Evolutionary conservation across 768 basidiomycete genomes (phyloP).

Genomic region (Serendipita sp.): DNA sequence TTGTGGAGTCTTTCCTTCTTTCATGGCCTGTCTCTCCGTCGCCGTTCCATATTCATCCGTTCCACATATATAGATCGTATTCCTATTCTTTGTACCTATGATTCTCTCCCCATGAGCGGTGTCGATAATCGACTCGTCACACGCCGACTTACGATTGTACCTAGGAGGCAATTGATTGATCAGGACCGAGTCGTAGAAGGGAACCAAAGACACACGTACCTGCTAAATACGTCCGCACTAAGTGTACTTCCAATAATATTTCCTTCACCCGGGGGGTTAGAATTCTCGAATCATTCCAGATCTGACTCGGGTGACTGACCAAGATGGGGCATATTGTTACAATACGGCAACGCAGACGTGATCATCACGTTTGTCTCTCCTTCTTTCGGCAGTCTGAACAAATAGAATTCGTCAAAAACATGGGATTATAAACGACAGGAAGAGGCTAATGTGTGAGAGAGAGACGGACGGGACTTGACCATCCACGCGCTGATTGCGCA

Average conservation of each 20-base stretch:
- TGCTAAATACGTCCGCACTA: slow-evolving; percentile 91
- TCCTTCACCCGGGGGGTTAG: slow-evolving; percentile 23
- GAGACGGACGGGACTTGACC: not conserved
- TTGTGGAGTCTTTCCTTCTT: slow-evolving; percentile 63
- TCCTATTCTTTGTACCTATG: slow-evolving; percentile 58
- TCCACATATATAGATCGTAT: slow-evolving; percentile 88
- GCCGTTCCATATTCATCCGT: slow-evolving; percentile 99
- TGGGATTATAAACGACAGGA: too few species aligned
- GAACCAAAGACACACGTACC: slow-evolving; percentile 33
- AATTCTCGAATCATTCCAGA: not conserved
- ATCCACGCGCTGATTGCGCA: not conserved
- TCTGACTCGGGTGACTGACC: slow-evolving; percentile 29
- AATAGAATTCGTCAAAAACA: not conserved
- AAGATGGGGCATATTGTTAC: slow-evolving; percentile 94
- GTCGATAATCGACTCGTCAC: not conserved
- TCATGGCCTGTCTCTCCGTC: slow-evolving; percentile 90
- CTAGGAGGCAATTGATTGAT: slow-evolving; percentile 8
- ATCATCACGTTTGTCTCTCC: slow-evolving; percentile 82
- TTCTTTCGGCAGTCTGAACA: slow-evolving; percentile 49
- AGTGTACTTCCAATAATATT: slow-evolving; percentile 92
- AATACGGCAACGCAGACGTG: slow-evolving; percentile 90
- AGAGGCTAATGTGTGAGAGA: not conserved
- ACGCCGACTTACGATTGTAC: slow-evolving; percentile 16
- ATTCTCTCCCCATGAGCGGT: not conserved
- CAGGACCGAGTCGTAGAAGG: not conserved